Evolutionary conservation across 768 basidiomycete species (phyloP).

Genomic region (Amanita exitialis): DNA sequence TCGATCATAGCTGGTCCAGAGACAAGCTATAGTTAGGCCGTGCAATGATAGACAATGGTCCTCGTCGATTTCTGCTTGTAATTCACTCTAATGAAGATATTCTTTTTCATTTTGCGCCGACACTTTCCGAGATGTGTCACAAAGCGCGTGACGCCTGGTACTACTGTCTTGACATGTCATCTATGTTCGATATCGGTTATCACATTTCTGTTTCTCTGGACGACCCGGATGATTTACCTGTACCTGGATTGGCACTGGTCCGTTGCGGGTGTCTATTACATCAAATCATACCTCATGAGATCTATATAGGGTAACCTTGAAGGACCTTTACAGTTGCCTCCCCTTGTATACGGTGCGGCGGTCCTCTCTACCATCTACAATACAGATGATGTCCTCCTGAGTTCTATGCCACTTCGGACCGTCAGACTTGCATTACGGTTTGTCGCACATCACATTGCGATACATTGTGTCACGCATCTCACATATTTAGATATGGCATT

Average conservation of each 20-base stretch:
- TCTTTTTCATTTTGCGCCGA: background rate
- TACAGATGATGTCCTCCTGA: constrained; percentile 41
- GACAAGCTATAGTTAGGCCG: constrained; percentile 47
- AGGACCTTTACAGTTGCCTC: constrained; percentile 28
- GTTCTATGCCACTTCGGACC: constrained; percentile 50
- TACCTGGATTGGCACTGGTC: constrained; percentile 30
- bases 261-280: constrained; percentile 9
- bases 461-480: constrained; percentile 7
- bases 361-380: constrained; percentile 65
- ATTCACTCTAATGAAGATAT: background rate
- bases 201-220: constrained; percentile 15
- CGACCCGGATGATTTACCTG: constrained; percentile 24
- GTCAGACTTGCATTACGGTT: constrained; percentile 73
- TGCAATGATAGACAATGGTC: background rate
- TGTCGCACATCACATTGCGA: constrained; percentile 7
- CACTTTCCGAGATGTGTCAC: no score
- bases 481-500: constrained; percentile 59
- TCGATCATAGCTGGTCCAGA: constrained; percentile 53
- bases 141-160: background rate
- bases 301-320: constrained; percentile 19
- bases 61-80: background rate
- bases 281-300: background rate
- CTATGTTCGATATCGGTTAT: constrained; percentile 1
- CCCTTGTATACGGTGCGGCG: constrained; percentile 63
- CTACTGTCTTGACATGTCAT: background rate